Percentiles rank a stretch among this genome's conserved stretches.
These are phyloP conservation scores for Jimgerdemannia flammicorona DNA, from an alignment of 192 early-diverging fungal species.

Conservation along the genomic window DNA sequence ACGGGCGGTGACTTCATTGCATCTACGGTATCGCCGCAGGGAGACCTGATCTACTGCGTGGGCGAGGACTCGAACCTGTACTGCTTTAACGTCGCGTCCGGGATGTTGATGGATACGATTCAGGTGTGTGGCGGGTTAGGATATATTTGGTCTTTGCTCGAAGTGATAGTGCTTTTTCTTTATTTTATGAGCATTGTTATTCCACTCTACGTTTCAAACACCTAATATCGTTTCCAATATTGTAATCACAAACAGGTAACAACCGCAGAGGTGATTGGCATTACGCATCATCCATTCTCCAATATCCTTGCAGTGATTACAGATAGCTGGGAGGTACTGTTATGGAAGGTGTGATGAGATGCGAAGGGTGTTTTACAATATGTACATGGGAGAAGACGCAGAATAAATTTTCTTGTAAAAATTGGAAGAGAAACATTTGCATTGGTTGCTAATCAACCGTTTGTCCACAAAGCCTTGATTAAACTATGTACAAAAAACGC, in stretches of 20 bases:
- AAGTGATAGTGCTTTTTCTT: not conserved
- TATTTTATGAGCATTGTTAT: not conserved
- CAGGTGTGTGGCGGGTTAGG: conserved; percentile 30
- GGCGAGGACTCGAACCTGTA: conserved; percentile 67
- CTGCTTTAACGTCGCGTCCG: conserved; percentile 63
- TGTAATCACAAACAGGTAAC: conserved; percentile 37
- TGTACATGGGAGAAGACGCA: not conserved
- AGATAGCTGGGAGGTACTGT: conserved; percentile 61
- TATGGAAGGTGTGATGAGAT: conserved; percentile 50
- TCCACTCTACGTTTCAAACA: conserved; percentile 1
- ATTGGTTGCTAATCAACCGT: not conserved
- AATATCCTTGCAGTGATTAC: conserved; percentile 71
- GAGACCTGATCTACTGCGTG: conserved; percentile 78
- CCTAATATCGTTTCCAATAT: conserved; percentile 3
- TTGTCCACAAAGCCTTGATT: not conserved
- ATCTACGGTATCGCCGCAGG: conserved; percentile 66
- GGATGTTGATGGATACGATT: conserved; percentile 35
- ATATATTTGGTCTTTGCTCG: too few species aligned
- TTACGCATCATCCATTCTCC: conserved; percentile 78
- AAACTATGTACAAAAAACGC: too few species aligned
- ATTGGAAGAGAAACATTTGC: not conserved
- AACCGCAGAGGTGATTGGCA: conserved; percentile 70
- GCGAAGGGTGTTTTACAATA: not conserved
- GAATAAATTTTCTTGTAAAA: not conserved
- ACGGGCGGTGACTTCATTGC: conserved; percentile 47